Evolutionary conservation across 202 grass and related monocot genomes (phyloP), one percentile per base, ranked within the genome.

Genomic region (Zoysia matrella): DNA sequence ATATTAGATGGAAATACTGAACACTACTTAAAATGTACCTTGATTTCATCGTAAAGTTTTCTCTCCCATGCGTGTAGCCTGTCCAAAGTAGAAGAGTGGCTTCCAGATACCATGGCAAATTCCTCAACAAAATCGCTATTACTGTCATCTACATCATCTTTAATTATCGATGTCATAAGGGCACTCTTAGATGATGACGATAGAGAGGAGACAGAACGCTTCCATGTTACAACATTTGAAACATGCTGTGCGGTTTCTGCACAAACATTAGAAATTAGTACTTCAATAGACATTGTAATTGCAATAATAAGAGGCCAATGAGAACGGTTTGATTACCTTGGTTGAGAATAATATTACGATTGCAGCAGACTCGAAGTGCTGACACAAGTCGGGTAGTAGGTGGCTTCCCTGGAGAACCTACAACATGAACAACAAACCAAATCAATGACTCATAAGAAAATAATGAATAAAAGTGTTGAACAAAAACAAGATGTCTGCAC

Each of bases 71-170:
- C 92, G 41, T 89, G 89, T 53, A 99, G 63, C 87, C 93, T 91
- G 55, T 99, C 91, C 79, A 99, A 45, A 0, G 96, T 94, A 70
- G 93, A 95, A 60, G 96, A 99, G 79, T 99, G 96, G 87, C 96
- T 99, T 83, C 96, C 96, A 63, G 93, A 95, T 77, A 99, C 92
- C 96, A 99, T 99, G 73, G 93, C 84, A 11, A 93, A 99, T 84
- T 99, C 84, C 72, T 95, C 93, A 54, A 94, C 72, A 87, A 99
- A 99, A 90, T 95, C 87, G 44, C 72, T 87, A 73, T 84, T 83
- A 71, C 82, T 91, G 49, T 95, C 92, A 81, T 73, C 85, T 53
- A 73, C 51, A 60, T 92, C 87, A 81, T 95, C 85, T 65, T 79
- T 88, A 76, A 88, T 82, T 8, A 91, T 89, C 5, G 88, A 76